Evolutionary conservation across 192 early-diverging fungal genomes (phyloP).

Genomic region (Mortierella hygrophila): DNA sequence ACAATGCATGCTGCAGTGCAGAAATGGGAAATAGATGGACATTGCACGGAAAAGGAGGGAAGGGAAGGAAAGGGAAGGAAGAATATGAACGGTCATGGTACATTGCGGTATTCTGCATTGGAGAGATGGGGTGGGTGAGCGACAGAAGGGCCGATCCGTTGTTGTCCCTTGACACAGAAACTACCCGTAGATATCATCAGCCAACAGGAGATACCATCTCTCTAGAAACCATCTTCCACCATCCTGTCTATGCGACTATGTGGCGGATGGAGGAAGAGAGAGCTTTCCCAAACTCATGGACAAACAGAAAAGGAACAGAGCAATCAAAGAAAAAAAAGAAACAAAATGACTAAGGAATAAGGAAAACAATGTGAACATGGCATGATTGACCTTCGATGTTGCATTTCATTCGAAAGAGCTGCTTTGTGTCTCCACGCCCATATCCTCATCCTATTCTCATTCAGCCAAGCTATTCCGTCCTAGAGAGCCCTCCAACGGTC

Average conservation of each 20-base stretch:
- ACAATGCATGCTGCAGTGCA: too few species aligned
- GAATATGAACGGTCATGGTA: not conserved
- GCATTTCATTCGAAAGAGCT: conserved; percentile 3
- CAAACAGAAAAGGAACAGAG: not conserved
- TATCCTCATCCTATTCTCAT: not conserved
- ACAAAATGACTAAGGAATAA: conserved; percentile 1
- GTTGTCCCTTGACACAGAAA: not conserved
- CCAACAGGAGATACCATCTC: too few species aligned
- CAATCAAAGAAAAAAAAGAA: not conserved
- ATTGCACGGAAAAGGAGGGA: not conserved
- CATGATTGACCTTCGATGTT: not conserved
- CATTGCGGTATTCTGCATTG: not conserved
- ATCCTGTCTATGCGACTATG: too few species aligned
- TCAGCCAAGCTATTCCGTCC: not conserved
- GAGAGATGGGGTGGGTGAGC: not conserved
- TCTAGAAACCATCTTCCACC: too few species aligned
- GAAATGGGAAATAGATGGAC: not conserved
- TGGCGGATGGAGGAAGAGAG: too few species aligned
- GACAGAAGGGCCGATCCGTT: not conserved
- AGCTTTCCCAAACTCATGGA: not conserved
- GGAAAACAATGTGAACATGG: not conserved
- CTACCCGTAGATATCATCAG: not conserved
- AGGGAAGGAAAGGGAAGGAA: not conserved
- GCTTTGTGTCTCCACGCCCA: not conserved
- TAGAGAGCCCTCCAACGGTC: not conserved